Evolutionary conservation across 108 stramenopile species (phyloP).

Genomic region (Mediolabrus comicus): DNA sequence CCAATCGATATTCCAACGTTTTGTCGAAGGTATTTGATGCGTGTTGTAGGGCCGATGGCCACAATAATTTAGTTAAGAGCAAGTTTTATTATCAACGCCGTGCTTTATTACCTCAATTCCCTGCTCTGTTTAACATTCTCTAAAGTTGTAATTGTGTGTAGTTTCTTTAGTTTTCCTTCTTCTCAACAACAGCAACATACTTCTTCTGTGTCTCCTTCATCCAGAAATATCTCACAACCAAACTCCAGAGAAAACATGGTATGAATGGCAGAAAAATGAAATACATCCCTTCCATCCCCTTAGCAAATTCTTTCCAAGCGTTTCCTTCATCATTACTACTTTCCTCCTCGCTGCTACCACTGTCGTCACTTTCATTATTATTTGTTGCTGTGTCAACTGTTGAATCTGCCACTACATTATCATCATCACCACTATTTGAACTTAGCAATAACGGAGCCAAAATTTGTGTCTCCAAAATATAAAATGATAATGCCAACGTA

Average conservation of each 20-base stretch:
- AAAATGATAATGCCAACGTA: slow-evolving; percentile 23
- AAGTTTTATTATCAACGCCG: too few relatives aligned
- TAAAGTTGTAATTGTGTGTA: too few relatives aligned
- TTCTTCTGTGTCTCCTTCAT: slow-evolving; percentile 19
- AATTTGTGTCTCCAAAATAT: slow-evolving; percentile 28
- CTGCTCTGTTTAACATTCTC: too few relatives aligned
- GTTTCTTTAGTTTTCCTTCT: slow-evolving; percentile 38
- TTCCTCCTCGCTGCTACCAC: not conserved
- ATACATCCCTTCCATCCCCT: slow-evolving; percentile 42
- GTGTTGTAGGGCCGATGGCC: too few relatives aligned
- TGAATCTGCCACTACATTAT: not conserved
- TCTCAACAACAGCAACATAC: slow-evolving; percentile 15
- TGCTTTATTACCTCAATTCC: too few relatives aligned
- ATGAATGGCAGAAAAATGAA: slow-evolving; percentile 37
- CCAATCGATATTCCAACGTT: too few relatives aligned
- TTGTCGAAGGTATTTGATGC: too few relatives aligned
- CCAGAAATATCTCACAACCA: slow-evolving; percentile 39
- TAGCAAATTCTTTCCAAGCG: slow-evolving; percentile 43
- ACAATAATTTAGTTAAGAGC: too few relatives aligned
- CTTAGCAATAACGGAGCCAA: slow-evolving; percentile 17
- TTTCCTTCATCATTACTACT: slow-evolving; percentile 13
- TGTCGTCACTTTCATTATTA: not conserved
- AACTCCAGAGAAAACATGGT: slow-evolving; percentile 42
- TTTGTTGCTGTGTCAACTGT: not conserved
- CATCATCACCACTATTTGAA: not conserved